phyloP scores from a whole-genome alignment of 2,329 filamentous ascomycete species.

The Cytospora piceae region DNA sequence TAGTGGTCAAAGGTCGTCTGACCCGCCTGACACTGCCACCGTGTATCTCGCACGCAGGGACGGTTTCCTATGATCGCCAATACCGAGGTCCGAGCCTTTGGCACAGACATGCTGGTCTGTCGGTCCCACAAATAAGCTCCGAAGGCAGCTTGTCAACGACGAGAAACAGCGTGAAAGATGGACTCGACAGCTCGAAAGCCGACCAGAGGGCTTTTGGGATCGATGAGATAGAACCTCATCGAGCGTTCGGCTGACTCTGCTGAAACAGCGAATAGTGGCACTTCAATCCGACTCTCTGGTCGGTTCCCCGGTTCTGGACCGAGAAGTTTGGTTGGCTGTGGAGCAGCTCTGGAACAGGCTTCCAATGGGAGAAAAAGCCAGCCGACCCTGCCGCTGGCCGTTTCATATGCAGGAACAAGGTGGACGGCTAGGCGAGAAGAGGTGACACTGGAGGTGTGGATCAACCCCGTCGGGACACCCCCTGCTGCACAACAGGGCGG shows the following conservation, averaged over 20 bases:
- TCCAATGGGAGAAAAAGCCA: conserved; percentile 23
- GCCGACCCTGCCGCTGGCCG: conserved; percentile 18
- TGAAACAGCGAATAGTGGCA: not conserved
- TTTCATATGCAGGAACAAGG: conserved; percentile 27
- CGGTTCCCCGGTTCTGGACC: not conserved
- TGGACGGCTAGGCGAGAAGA: conserved; percentile 15
- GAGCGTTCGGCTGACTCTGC: not conserved
- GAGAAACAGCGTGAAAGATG: not conserved
- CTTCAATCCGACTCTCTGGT: conserved; percentile 2
- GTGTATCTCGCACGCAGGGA: not conserved
- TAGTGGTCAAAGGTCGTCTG: not conserved
- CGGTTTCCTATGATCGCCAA: not conserved
- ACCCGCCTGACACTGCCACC: not conserved
- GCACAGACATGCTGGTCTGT: not conserved
- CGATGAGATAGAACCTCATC: not conserved
- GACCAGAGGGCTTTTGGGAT: no score
- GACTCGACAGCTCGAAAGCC: no score
- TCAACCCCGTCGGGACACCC: conserved; percentile 5
- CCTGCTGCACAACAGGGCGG: conserved; percentile 11
- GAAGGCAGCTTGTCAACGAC: not conserved
- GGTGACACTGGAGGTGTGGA: conserved; percentile 12
- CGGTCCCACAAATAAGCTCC: not conserved
- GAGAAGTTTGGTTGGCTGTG: conserved; percentile 17
- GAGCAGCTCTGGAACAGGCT: conserved; percentile 14
- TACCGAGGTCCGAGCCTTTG: not conserved